Evolutionary conservation across 1,284 basidiomycete genomes (phyloP).

Genomic region (Leucocoprinus gongylophorus): DNA sequence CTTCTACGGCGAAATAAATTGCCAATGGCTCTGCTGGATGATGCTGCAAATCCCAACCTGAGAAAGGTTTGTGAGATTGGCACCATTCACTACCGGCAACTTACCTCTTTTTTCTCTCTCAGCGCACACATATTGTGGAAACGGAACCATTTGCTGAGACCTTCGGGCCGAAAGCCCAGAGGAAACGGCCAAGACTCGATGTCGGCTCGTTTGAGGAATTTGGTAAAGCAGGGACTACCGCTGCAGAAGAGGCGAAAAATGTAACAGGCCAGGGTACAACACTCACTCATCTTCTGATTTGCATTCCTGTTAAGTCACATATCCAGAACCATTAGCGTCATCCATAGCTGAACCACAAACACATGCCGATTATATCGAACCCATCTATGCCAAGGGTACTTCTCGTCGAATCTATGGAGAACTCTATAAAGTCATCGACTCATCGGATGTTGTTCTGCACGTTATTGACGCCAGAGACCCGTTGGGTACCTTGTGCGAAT

Average conservation of each 20-base stretch:
- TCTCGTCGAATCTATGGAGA: constrained; percentile 96
- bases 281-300: not conserved
- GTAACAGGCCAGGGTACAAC: constrained; percentile 37
- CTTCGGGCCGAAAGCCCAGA: constrained; percentile 90
- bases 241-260: constrained; percentile 37
- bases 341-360: constrained; percentile 46
- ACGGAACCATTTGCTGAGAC: constrained; percentile 90
- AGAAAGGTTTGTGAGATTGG: constrained; percentile 56
- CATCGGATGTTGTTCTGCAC: constrained; percentile 94
- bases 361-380: constrained; percentile 74
- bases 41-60: constrained; percentile 69
- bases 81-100: not conserved
- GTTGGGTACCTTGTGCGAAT: constrained; percentile 94
- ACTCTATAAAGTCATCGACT: constrained; percentile 99
- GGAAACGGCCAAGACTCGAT: constrained; percentile 81
- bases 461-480: constrained; percentile 96
- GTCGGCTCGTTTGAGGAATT: constrained; percentile 87
- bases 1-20: constrained; percentile 88
- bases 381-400: constrained; percentile 89
- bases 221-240: constrained; percentile 54
- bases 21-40: constrained; percentile 89
- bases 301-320: constrained; percentile 6
- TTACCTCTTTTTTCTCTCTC: constrained; percentile 9
- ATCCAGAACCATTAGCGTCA: constrained; percentile 37
- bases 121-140: constrained; percentile 89